Evolutionary conservation across 1,139 yeast genomes (phyloP), one percentile per base, ranked within the genome.

Genomic region (Saccharomyces hybrid): DNA sequence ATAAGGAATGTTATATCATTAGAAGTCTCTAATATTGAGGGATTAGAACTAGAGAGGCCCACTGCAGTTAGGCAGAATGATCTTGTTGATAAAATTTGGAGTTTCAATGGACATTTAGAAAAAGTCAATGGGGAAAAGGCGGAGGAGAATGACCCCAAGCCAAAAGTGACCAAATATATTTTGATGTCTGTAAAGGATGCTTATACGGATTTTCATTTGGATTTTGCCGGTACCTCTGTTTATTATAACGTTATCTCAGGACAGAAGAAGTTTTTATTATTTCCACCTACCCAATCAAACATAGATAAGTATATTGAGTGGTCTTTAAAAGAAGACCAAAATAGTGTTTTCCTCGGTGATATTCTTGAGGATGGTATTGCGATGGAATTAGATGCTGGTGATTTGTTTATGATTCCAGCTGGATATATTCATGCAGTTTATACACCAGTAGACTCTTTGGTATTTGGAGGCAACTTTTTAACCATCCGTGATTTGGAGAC

Each of bases 361-460:
- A 71, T 69, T 42, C 50, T 69, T 25, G 65, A 64, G 42, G 57
- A 73, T 26, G 91, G 96, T 3, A 75, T 86, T 54, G 81, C 82
- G 54, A 84, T 87, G n/a, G 79, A 81, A 11, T 71, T 90, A 26
- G 60, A 65, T 0, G 76, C 80, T 1, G 96, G 96, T 0, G 96
- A 90, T 66, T 77, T 89, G 27, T 77, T 90, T 69, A 75, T 89
- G 14, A 85, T 90, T 14, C 96, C 97, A 1, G 83, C 95, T 52
- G 96, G 96, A 0, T 90, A 96, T 95, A 89, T 90, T 52, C 97
- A 90, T 69, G 85, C 95, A 0, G 97, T 90, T 0, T 82, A 83
- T 64, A 89, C 96, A 0, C 95, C 96, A 0, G 73, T 74, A 20
- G 96, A 90, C 64, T 82, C 95, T 0, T 72, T 89, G 1, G 90